These are phyloP conservation scores for Biscutella auriculata DNA, from an alignment of 441 rosid genomes.

Conservation along the genomic window DNA sequence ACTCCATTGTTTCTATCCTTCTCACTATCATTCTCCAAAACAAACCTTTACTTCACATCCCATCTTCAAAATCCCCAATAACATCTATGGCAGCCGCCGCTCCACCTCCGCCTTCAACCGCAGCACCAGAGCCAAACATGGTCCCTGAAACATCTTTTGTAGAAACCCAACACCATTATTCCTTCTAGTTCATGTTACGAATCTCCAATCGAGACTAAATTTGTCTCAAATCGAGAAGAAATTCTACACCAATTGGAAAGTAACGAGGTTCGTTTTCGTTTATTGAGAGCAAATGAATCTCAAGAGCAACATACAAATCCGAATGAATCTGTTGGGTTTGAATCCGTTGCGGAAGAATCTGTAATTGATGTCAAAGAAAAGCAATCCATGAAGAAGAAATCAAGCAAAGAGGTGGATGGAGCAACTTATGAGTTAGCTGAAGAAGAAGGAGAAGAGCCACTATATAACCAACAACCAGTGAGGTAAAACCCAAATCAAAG, in stretches of 20 bases:
- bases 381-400: conserved; percentile 50
- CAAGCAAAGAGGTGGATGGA: conserved; percentile 60
- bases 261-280: too few relatives aligned
- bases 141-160: conserved; percentile 26
- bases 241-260: too few relatives aligned
- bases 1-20: neutral
- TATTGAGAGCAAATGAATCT: conserved; percentile 38
- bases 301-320: conserved; percentile 22
- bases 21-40: neutral
- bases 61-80: neutral
- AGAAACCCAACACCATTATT: too few relatives aligned
- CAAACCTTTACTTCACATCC: neutral
- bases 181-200: too few relatives aligned
- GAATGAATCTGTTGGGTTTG: conserved; percentile 25
- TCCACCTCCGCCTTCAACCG: conserved; percentile 73
- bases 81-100: conserved; percentile 98
- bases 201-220: too few relatives aligned
- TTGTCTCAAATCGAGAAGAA: too few relatives aligned
- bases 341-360: conserved; percentile 31
- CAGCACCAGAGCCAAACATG: conserved; percentile 42
- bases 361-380: conserved; percentile 50
- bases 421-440: too few relatives aligned
- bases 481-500: conserved; percentile 25
- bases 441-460: conserved; percentile 81
- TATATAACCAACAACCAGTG: conserved; percentile 74